These are phyloP conservation scores for Sphaerulina populicola DNA, from an alignment of 2,329 filamentous ascomycete species.

Conservation along the genomic window DNA sequence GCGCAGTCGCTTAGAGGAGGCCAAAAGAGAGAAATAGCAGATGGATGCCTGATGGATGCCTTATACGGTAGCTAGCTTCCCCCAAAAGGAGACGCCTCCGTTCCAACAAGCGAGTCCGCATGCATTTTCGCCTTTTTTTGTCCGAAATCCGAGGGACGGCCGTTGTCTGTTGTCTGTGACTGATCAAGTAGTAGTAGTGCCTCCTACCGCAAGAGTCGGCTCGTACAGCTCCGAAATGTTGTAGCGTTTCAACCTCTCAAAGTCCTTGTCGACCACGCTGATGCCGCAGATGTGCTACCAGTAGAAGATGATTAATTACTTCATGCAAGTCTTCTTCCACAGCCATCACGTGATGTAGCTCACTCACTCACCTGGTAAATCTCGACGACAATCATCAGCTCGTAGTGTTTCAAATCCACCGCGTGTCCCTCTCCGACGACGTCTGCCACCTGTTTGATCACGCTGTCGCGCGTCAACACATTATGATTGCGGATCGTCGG, in stretches of 20 bases:
- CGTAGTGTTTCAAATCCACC: constrained; percentile 68
- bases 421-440: constrained; percentile 60
- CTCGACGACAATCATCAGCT: constrained; percentile 71
- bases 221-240: constrained; percentile 68
- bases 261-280: constrained; percentile 68
- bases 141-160: no score
- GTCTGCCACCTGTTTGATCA: constrained; percentile 64
- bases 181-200: no score
- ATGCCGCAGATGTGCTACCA: constrained; percentile 67
- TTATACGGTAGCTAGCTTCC: no score
- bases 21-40: no score
- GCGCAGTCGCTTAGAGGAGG: no score
- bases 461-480: constrained; percentile 55
- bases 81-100: constrained; percentile 6
- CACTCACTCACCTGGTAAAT: constrained; percentile 60
- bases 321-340: constrained; percentile 11
- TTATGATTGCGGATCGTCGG: constrained; percentile 68
- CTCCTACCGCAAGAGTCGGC: no score
- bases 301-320: background rate
- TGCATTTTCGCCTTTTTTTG: background rate
- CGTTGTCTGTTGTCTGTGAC: no score
- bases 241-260: constrained; percentile 65
- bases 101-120: constrained; percentile 13
- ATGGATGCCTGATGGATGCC: no score
- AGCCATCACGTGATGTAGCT: background rate